These are phyloP conservation scores for Cyclotella kingstonii DNA, from an alignment of 108 stramenopile genomes.

Conservation along the genomic window DNA sequence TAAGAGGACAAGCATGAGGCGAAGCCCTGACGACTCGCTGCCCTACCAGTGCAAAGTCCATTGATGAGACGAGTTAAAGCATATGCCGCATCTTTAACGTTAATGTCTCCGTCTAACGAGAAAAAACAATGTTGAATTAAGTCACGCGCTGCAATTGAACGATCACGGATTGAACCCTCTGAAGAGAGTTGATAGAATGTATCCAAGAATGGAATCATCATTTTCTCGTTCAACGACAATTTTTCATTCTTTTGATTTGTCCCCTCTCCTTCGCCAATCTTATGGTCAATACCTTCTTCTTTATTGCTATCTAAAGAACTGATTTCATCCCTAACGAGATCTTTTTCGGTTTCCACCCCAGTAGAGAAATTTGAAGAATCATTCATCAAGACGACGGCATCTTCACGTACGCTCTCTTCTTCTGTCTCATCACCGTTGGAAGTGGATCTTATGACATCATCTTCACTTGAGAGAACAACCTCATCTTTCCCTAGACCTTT, in stretches of 20 bases:
- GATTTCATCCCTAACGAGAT: conserved; percentile 18
- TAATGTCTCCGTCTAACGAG: conserved; percentile 31
- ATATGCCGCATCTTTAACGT: conserved; percentile 75
- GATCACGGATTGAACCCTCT: conserved; percentile 48
- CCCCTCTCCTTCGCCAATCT: conserved; percentile 2
- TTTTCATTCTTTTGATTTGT: conserved; percentile 17
- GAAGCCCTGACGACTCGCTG: conserved; percentile 82
- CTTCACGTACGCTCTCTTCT: conserved; percentile 36
- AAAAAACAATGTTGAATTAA: conserved; percentile 73
- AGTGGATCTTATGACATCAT: too few species aligned
- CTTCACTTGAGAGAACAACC: too few species aligned
- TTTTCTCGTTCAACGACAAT: not conserved
- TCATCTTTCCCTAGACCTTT: too few species aligned
- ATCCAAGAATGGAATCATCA: conserved; percentile 64
- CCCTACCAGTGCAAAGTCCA: conserved; percentile 80
- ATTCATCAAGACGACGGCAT: conserved; percentile 22
- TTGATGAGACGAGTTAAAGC: conserved; percentile 77
- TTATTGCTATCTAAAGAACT: conserved; percentile 8
- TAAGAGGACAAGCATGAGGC: conserved; percentile 77
- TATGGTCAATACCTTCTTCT: conserved; percentile 9
- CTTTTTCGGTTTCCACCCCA: conserved; percentile 18
- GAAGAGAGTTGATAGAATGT: conserved; percentile 77
- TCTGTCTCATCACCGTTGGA: conserved; percentile 15
- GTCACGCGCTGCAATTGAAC: conserved; percentile 63
- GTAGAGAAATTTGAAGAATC: conserved; percentile 38